Evolutionary conservation across 208 protist species (phyloP), one percentile per base, ranked within the genome.

Genomic region (Tritrichomonas musculus): DNA sequence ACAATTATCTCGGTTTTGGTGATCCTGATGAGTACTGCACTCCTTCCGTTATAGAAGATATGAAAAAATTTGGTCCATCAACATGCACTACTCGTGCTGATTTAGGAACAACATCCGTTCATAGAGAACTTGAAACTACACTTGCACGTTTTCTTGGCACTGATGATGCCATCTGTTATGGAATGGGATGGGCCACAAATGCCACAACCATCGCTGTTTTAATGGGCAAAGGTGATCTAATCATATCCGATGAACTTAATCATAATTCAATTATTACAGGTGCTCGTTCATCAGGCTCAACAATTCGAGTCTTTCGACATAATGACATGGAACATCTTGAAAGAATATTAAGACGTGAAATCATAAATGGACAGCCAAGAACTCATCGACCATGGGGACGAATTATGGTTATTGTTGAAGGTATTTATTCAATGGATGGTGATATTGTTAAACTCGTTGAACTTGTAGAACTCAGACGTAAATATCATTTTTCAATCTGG

Each of bases 1-100:
- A 96, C 82, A 96, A 96, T 93, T 96, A 96, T 93, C 93, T 96
- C 13, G 95, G 95, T 39, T 96, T 96, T 66, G 95, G 94, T n/a
- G 95, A 95, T 84, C 44, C 77, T 39, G 93, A 96, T 55, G 75
- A 94, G 36, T 72, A 93, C 30, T 94, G 92, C 72, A 75, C 66
- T 66, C 92, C 64, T 25, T 33, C 41, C 8, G 94, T 95, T 22
- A 57, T 93, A 22, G 25, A 95, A 50, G 27, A 92, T 2, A 53
- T 94, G 0, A 33, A 93, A 8, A 17, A 44, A 20, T 94, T 93
- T 73, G 55, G 80, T 20, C 64, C 84, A 72, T 93, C 94, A n/a
- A 93, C 94, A 53, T 94, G 66, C 33, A 77, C 49, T 14, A 47
- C 82, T 14, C 25, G 77, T 69, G 47, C 73, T 39, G 92, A 92